Evolutionary conservation across 2,329 filamentous ascomycete species (phyloP).

Genomic region (Calonectria ilicicola): DNA sequence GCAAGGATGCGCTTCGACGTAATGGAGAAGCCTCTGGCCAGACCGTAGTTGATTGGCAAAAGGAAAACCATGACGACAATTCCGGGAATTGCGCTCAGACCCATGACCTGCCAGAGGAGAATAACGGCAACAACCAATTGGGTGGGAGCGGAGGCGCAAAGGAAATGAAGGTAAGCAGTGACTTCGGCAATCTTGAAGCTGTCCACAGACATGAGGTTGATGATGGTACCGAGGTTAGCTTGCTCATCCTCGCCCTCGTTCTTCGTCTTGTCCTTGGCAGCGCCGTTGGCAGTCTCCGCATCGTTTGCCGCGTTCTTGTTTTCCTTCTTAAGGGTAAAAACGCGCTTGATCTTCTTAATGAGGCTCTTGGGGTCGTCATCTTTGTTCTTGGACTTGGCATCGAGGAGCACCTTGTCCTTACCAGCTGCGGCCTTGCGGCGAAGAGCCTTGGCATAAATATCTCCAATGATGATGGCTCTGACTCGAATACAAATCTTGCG

Average conservation of each 20-base stretch:
- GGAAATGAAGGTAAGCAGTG: slow-evolving; percentile 93
- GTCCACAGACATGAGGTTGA: slow-evolving; percentile 99
- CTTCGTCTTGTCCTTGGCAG: slow-evolving; percentile 52
- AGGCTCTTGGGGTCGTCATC: slow-evolving; percentile 51
- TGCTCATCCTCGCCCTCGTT: slow-evolving; percentile 70
- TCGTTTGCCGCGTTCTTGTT: slow-evolving; percentile 53
- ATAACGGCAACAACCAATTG: slow-evolving; percentile 85
- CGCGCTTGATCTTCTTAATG: slow-evolving; percentile 63
- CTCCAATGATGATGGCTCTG: slow-evolving; percentile 94
- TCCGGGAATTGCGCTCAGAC: slow-evolving; percentile 92
- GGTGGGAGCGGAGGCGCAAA: slow-evolving; percentile 92
- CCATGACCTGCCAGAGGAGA: slow-evolving; percentile 90
- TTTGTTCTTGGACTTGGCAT: slow-evolving; percentile 54
- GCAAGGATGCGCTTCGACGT: slow-evolving; percentile 93
- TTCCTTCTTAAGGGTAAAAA: slow-evolving; percentile 72
- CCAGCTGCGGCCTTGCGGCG: slow-evolving; percentile 88
- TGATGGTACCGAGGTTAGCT: slow-evolving; percentile 96
- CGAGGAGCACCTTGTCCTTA: slow-evolving; percentile 78
- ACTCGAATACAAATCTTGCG: slow-evolving; percentile 94
- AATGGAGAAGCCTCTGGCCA: slow-evolving; percentile 85
- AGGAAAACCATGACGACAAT: slow-evolving; percentile 91
- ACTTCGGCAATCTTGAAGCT: slow-evolving; percentile 98
- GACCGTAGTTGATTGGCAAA: slow-evolving; percentile 88
- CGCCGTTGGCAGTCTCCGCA: slow-evolving; percentile 49
- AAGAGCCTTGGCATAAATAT: slow-evolving; percentile 96